A percentile compares a stretch with the other conserved stretches of the same genome.
Conservation (phyloP, 768 basidiomycete genomes). For the Termitomyces sp. region DNA sequence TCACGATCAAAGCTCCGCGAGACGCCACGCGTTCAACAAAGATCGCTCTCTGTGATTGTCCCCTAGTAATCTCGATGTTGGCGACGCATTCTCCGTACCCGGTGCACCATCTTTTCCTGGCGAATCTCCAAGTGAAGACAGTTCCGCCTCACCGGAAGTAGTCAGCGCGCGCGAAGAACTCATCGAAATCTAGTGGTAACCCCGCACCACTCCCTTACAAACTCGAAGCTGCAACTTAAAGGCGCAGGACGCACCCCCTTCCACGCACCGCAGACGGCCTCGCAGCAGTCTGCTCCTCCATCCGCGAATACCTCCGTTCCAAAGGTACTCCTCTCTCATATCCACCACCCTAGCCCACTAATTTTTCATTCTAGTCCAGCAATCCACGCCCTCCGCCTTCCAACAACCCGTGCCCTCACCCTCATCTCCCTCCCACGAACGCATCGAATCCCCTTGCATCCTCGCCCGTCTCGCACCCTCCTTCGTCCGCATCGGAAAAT, state of each 20-base stretch:
- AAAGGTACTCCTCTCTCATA: constrained; percentile 59
- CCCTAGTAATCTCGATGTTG: too few species aligned
- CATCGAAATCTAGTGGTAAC: constrained; percentile 83
- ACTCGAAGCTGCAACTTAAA: constrained; percentile 91
- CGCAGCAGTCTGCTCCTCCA: constrained; percentile 90
- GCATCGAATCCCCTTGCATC: constrained; percentile 65
- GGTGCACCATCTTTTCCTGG: too few species aligned
- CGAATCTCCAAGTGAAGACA: too few species aligned
- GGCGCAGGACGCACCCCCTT: constrained; percentile 94
- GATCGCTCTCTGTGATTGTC: too few species aligned
- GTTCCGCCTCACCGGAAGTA: constrained; percentile 27
- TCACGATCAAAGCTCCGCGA: too few species aligned
- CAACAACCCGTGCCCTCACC: constrained; percentile 84
- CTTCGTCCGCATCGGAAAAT: constrained; percentile 89
- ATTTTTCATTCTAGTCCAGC: constrained; percentile 24
- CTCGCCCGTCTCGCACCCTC: constrained; percentile 83
- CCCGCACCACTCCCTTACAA: constrained; percentile 56
- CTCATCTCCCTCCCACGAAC: constrained; percentile 81
- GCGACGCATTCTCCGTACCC: too few species aligned
- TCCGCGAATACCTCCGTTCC: constrained; percentile 90
- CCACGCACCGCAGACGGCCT: constrained; percentile 88
- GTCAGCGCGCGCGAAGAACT: constrained; percentile 62
- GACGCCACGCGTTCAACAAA: too few species aligned
- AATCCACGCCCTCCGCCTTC: constrained; percentile 73
- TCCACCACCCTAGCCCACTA: not conserved